Evolutionary conservation across 257 asterid species (phyloP).

Genomic region (Haberlea rhodopensis): DNA sequence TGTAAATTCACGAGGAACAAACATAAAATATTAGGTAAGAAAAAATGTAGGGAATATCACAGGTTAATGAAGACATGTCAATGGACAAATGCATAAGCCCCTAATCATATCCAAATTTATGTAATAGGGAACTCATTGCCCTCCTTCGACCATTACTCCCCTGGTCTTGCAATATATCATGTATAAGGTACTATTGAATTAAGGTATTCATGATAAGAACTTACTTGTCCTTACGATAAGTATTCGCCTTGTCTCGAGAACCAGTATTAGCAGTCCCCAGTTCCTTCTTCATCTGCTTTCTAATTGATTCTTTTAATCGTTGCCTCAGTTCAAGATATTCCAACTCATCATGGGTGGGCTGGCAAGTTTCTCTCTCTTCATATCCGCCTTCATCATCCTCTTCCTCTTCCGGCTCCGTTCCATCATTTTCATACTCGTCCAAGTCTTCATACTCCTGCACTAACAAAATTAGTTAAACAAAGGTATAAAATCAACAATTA

Average conservation of each 20-base stretch:
- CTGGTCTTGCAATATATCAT: background rate
- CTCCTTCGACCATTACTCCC: background rate
- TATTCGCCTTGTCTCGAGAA: slow-evolving; percentile 42
- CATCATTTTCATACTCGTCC: slow-evolving; percentile 74
- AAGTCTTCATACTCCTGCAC: slow-evolving; percentile 66
- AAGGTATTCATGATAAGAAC: slow-evolving; percentile 23
- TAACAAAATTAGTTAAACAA: background rate
- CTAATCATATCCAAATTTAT: background rate
- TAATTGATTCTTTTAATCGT: slow-evolving; percentile 55
- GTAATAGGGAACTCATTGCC: background rate
- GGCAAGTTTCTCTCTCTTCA: slow-evolving; percentile 52
- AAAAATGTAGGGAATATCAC: background rate
- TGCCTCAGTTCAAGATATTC: slow-evolving; percentile 74
- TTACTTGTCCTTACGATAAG: slow-evolving; percentile 58
- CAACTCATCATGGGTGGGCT: slow-evolving; percentile 69
- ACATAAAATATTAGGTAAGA: background rate
- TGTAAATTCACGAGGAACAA: background rate
- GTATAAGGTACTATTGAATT: slow-evolving; percentile 5
- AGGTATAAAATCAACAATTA: background rate
- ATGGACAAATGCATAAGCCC: background rate
- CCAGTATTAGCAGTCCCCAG: slow-evolving; percentile 45
- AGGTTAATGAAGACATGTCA: background rate
- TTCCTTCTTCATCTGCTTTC: slow-evolving; percentile 71
- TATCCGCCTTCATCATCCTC: slow-evolving; percentile 47
- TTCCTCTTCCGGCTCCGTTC: slow-evolving; percentile 52